Evolutionary conservation across 2,329 filamentous ascomycete genomes (phyloP), one percentile per base, ranked within the genome.

Genomic region (Paraphaeosphaeria minitans): DNA sequence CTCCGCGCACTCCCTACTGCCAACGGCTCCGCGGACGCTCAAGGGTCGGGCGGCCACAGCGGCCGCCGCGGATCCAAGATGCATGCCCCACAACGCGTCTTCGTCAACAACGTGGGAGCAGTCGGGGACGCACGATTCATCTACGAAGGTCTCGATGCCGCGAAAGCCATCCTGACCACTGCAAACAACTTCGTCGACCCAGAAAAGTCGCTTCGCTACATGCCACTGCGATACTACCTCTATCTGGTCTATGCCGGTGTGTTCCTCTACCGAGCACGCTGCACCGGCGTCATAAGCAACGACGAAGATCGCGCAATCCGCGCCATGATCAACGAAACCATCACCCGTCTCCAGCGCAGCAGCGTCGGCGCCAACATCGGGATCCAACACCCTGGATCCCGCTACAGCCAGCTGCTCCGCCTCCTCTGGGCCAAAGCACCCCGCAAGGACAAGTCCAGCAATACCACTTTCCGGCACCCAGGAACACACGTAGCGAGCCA

Each of bases 161-260:
- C 80, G 8, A 82, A 82, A 67, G 79, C 79, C 22, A 75, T 82
- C 14, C 71, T 82, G 3, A 81, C 78, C n/a, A 82, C 81, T 35
- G 76, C 80, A 50, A 82, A 82, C 67, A 82, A 79, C 50, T 82
- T 81, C 56, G 80, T 82, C 22, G 78, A 81, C 56, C 79, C 80
- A 0, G 80, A 82, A 58, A 78, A 77, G 60, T 71, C 75, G 1
- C 70, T 82, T 0, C 77, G 80, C 33, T 82, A 77, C 60, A 82
- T 82, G 80, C 80, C 80, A 0, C 63, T 82, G 1, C 74, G 80
- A 2, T 82, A 81, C 68, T 81, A 81, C 57, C 76, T 82, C 21
- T 82, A 81, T 66, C 78, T 80, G 5, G 78, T 82, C 29, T 82
- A 82, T 57, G 78, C 78, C 1, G 80, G 79, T 10, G 80, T 82